Evolutionary conservation across 352 stramenopile species (phyloP).

Genomic region (Phytophthora tubulina): DNA sequence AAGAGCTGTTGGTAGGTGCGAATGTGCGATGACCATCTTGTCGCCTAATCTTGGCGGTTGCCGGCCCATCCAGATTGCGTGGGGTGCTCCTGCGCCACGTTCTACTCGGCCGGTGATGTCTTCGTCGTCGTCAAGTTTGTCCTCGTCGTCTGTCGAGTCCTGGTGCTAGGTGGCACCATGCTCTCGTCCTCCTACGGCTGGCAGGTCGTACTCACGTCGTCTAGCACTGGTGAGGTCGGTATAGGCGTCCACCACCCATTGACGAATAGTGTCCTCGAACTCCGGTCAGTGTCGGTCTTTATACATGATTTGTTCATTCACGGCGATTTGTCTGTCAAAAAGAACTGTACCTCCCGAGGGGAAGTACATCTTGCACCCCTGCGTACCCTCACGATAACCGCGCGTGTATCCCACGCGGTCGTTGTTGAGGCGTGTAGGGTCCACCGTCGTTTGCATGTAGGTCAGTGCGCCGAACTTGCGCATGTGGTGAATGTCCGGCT

Average conservation of each 20-base stretch:
- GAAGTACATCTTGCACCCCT: neutral
- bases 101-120: neutral
- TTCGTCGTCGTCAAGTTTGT: neutral
- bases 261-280: neutral
- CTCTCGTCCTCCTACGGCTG: slow-evolving; percentile 6
- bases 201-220: slow-evolving; percentile 8
- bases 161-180: neutral
- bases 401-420: neutral
- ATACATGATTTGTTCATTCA: slow-evolving; percentile 11
- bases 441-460: slow-evolving; percentile 6
- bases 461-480: slow-evolving; percentile 5
- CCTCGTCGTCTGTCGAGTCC: neutral
- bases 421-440: neutral
- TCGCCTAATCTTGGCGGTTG: neutral
- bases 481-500: slow-evolving; percentile 13
- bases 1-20: neutral
- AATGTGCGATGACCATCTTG: neutral
- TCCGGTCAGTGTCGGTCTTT: neutral
- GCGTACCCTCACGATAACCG: neutral
- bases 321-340: slow-evolving; percentile 3
- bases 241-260: neutral
- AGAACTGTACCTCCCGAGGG: neutral
- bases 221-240: no score
- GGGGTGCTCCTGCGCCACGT: neutral
- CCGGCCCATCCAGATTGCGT: neutral